These are phyloP conservation scores for Mixia osmundae DNA, from an alignment of 1,284 basidiomycete species.

Conservation along the genomic window DNA sequence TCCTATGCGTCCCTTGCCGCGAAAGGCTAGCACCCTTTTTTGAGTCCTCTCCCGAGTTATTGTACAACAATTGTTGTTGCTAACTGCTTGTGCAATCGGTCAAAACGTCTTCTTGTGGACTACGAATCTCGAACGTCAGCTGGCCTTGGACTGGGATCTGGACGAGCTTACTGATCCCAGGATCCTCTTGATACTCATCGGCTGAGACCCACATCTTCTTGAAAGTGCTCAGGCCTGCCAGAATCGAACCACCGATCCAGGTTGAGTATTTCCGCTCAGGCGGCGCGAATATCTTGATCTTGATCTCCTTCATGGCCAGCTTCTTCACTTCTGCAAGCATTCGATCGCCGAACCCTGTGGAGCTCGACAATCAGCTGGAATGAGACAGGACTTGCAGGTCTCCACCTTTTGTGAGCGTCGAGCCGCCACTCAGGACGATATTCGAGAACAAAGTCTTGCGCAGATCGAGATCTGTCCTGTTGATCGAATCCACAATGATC, in stretches of 20 bases:
- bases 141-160: neutral
- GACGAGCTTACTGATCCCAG: slow-evolving; percentile 43
- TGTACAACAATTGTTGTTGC: too few relatives aligned
- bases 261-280: slow-evolving; percentile 99
- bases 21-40: too few relatives aligned
- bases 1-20: too few relatives aligned
- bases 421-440: slow-evolving; percentile 88
- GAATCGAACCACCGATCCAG: slow-evolving; percentile 82
- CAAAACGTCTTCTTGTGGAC: slow-evolving; percentile 10
- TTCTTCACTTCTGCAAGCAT: slow-evolving; percentile 89
- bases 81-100: too few relatives aligned
- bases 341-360: slow-evolving; percentile 76
- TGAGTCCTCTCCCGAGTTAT: too few relatives aligned
- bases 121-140: neutral
- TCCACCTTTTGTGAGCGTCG: slow-evolving; percentile 74
- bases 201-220: slow-evolving; percentile 93
- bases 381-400: slow-evolving; percentile 31
- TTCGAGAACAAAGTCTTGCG: slow-evolving; percentile 88
- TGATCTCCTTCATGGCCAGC: slow-evolving; percentile 84
- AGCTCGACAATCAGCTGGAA: neutral
- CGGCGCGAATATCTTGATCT: slow-evolving; percentile 97
- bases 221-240: slow-evolving; percentile 88
- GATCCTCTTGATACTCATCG: slow-evolving; percentile 98
- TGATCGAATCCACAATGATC: slow-evolving; percentile 60
- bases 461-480: slow-evolving; percentile 42